Evolutionary conservation across 2,329 filamentous ascomycete genomes (phyloP).

Genomic region (Ceratocystis cacaofunesta): DNA sequence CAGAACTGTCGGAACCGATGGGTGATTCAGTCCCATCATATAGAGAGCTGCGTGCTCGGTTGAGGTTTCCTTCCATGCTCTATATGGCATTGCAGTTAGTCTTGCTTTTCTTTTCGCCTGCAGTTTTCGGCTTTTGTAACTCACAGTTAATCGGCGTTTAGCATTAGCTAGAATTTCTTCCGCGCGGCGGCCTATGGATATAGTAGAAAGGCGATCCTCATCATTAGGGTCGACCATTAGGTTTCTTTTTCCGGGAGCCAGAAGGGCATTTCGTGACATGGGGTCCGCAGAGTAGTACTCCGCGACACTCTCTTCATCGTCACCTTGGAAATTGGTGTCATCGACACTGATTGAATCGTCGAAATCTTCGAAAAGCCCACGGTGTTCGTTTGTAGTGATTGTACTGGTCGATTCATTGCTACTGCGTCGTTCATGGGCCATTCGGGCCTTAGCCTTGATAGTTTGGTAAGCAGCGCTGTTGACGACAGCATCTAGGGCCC

Average conservation of each 20-base stretch:
- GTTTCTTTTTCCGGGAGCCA: constrained; percentile 21
- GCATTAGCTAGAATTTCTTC: constrained; percentile 88
- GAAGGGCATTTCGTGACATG: constrained; percentile 21
- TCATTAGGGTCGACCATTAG: constrained; percentile 22
- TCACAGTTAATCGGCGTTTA: constrained; percentile 72
- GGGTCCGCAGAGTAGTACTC: constrained; percentile 38
- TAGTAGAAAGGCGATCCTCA: constrained; percentile 54
- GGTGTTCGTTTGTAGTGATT: constrained; percentile 36
- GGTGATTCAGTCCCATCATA: constrained; percentile 29
- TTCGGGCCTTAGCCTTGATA: constrained; percentile 24
- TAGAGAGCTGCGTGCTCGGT: constrained; percentile 57
- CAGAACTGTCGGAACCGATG: constrained; percentile 32
- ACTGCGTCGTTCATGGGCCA: constrained; percentile 34
- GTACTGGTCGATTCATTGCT: constrained; percentile 49
- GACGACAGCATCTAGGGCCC: background rate
- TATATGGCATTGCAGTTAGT: constrained; percentile 25
- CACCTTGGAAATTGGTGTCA: constrained; percentile 51
- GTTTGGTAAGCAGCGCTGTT: constrained; percentile 30
- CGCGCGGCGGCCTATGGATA: constrained; percentile 63
- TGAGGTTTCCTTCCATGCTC: constrained; percentile 89
- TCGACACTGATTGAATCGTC: constrained; percentile 47
- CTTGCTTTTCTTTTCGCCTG: constrained; percentile 19
- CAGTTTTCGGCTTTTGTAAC: constrained; percentile 23
- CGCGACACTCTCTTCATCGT: constrained; percentile 52
- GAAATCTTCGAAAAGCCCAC: constrained; percentile 42